A percentile compares a stretch with the other conserved stretches of the same genome.
phyloP scores from a whole-genome alignment of 2,329 filamentous ascomycete genomes.

The Phialophora expanda region DNA sequence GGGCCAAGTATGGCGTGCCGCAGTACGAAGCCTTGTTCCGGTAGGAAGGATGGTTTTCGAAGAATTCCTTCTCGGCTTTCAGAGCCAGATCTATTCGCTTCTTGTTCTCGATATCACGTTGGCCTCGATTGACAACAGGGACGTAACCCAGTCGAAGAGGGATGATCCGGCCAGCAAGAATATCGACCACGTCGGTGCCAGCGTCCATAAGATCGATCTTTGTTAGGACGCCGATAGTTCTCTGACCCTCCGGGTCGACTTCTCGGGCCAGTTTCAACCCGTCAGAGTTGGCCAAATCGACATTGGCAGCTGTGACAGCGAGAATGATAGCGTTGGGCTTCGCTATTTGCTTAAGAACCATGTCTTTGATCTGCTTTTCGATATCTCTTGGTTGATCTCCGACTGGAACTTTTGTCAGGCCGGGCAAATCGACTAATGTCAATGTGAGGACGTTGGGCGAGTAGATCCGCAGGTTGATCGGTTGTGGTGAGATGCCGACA shows the following conservation, averaged over 20 bases:
- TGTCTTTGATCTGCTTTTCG: constrained; percentile 93
- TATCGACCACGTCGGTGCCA: constrained; percentile 97
- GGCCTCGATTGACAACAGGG: constrained; percentile 95
- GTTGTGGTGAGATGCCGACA: constrained; percentile 91
- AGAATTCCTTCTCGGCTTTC: constrained; percentile 94
- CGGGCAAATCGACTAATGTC: constrained; percentile 93
- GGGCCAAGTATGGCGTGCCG: constrained; percentile 93
- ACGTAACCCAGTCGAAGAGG: constrained; percentile 93
- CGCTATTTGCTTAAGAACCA: constrained; percentile 98
- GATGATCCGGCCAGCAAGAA: constrained; percentile 95
- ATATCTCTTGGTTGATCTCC: constrained; percentile 97
- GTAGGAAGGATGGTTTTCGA: constrained; percentile 98
- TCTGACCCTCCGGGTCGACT: constrained; percentile 95
- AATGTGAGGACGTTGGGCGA: constrained; percentile 97
- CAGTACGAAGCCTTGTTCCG: constrained; percentile 98
- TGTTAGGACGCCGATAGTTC: constrained; percentile 96
- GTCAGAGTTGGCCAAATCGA: constrained; percentile 97
- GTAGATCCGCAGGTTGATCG: constrained; percentile 98
- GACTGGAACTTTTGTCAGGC: constrained; percentile 94
- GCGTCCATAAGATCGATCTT: constrained; percentile 99
- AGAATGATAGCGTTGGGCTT: constrained; percentile 98
- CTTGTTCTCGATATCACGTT: constrained; percentile 98
- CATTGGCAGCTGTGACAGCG: constrained; percentile 94
- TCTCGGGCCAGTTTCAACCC: constrained; percentile 94
- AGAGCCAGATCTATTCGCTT: constrained; percentile 89